These are phyloP conservation scores for Fomitopsis schrenkii DNA, from an alignment of 1,284 basidiomycete species.

Conservation along the genomic window DNA sequence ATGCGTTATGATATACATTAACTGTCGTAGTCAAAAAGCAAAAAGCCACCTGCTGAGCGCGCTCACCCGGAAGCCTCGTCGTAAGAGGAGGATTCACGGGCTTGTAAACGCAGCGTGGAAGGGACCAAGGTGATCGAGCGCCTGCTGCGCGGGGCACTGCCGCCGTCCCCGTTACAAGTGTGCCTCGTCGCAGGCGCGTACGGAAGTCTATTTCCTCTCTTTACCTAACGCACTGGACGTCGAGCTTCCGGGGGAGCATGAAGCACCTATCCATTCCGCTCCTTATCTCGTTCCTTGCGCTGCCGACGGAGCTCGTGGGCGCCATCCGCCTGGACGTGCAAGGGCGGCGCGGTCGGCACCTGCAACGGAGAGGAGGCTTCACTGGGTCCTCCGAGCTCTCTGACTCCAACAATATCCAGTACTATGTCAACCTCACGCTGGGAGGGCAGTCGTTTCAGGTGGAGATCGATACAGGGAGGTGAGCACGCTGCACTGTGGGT, in stretches of 20 bases:
- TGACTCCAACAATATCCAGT: conserved; percentile 35
- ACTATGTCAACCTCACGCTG: conserved; percentile 46
- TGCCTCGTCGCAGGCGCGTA: not conserved
- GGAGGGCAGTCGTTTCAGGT: conserved; percentile 42
- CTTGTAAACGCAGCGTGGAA: not conserved
- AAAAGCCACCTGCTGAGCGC: too few relatives aligned
- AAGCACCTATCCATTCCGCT: conserved; percentile 17
- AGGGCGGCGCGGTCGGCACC: conserved; percentile 11
- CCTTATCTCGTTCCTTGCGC: conserved; percentile 14
- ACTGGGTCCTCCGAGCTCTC: conserved; percentile 13
- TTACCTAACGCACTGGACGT: not conserved
- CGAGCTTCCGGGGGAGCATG: conserved; percentile 11
- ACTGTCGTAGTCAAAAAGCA: too few relatives aligned
- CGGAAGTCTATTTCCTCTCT: not conserved
- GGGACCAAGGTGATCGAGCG: not conserved
- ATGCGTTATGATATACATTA: too few relatives aligned
- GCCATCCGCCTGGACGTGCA: conserved; percentile 19
- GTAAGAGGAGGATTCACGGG: not conserved
- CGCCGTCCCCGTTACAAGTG: not conserved
- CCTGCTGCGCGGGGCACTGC: conserved; percentile 1
- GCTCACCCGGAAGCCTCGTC: not conserved
- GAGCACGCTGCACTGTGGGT: conserved; percentile 1
- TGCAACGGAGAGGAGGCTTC: conserved; percentile 12
- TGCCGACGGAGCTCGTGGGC: conserved; percentile 16
- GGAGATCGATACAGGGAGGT: conserved; percentile 68